Conservation (phyloP, 306 rosid species). For the Boehmeria nivea region DNA sequence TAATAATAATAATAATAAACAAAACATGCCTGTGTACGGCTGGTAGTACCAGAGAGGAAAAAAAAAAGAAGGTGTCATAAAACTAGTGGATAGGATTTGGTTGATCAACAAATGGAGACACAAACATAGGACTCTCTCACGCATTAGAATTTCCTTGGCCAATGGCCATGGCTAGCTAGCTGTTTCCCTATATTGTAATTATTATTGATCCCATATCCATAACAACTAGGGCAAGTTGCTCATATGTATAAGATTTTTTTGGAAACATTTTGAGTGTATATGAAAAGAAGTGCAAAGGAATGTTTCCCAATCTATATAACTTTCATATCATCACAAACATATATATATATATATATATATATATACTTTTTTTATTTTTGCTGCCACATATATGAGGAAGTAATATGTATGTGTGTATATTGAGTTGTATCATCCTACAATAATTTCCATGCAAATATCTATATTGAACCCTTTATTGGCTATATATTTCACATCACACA, state of each 20-base stretch:
- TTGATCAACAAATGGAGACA: background rate
- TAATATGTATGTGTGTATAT: background rate
- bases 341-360: background rate
- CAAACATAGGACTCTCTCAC: conserved; percentile 1
- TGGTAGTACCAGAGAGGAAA: conserved; percentile 12
- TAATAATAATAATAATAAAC: too few species aligned
- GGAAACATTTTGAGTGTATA: conserved; percentile 8
- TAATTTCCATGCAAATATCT: background rate
- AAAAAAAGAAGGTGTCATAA: background rate
- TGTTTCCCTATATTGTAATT: conserved; percentile 22
- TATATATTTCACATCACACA: background rate
- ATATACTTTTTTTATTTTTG: too few species aligned
- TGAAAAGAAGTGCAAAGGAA: background rate
- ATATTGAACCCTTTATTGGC: too few species aligned
- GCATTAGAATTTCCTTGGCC: background rate
- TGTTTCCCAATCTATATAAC: conserved; percentile 1
- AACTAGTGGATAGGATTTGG: conserved; percentile 10
- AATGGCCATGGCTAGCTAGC: too few species aligned
- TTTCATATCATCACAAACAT: background rate
- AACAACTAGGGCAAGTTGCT: conserved; percentile 18
- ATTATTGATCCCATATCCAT: background rate
- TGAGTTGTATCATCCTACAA: too few species aligned
- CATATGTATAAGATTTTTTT: background rate
- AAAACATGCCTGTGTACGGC: background rate
- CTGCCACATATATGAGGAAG: too few species aligned